Evolutionary conservation across 169 alveolate genomes (phyloP).

Genomic region (Plasmodium gallinaceum): DNA sequence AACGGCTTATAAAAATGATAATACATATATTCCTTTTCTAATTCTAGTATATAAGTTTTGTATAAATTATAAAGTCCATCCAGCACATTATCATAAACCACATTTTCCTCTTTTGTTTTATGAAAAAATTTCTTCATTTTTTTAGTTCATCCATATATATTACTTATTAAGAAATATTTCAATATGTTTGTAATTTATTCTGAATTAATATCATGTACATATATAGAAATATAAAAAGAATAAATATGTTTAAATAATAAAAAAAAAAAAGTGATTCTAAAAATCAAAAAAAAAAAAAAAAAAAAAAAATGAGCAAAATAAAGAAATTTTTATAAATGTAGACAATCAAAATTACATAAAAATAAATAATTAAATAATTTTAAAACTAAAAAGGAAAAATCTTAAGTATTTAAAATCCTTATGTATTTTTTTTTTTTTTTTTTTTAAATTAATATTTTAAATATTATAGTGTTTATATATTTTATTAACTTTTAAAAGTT

Average conservation of each 20-base stretch:
- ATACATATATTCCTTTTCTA: slow-evolving; percentile 73
- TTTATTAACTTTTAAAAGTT: no score
- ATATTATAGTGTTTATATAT: no score
- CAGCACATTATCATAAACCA: slow-evolving; percentile 63
- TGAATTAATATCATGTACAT: not conserved
- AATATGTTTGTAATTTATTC: not conserved
- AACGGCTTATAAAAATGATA: slow-evolving; percentile 81
- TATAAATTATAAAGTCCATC: slow-evolving; percentile 64
- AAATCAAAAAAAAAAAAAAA: not conserved
- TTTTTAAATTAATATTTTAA: no score
- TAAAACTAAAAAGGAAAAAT: no score
- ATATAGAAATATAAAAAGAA: no score
- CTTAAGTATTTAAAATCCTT: no score
- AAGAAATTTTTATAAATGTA: no score
- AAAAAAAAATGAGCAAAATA: not conserved
- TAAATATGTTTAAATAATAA: no score
- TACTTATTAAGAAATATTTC: not conserved
- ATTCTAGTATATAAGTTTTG: slow-evolving; percentile 77
- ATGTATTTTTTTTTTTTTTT: no score
- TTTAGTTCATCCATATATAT: not conserved
- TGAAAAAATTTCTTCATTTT: slow-evolving; percentile 51
- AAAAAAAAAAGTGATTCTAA: not conserved
- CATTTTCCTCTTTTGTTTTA: slow-evolving; percentile 60
- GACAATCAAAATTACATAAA: no score
- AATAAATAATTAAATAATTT: no score